These are phyloP conservation scores for Byssothecium circinans DNA, from an alignment of 2,329 filamentous ascomycete species.

Conservation along the genomic window DNA sequence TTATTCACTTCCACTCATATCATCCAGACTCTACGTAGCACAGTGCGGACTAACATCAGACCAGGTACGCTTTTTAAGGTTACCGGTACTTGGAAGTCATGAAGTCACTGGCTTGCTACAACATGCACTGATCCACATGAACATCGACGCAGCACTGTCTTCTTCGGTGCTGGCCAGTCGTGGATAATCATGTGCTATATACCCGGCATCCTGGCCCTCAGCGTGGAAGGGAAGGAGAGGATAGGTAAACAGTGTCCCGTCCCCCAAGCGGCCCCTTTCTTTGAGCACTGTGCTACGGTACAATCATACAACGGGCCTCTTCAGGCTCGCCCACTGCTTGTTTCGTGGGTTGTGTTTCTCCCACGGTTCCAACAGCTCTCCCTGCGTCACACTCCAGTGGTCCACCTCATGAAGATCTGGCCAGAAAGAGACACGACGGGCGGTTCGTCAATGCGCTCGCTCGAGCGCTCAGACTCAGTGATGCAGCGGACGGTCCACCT, in stretches of 20 bases:
- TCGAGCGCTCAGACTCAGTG: constrained; percentile 2
- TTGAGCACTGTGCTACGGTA: constrained; percentile 19
- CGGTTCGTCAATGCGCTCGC: constrained; percentile 25
- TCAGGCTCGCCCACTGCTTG: constrained; percentile 5
- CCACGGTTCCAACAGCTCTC: no score
- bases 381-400: background rate
- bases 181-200: background rate
- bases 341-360: background rate
- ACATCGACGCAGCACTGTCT: no score
- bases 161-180: no score
- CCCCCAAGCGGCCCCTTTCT: constrained; percentile 8
- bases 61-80: no score
- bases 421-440: constrained; percentile 1
- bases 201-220: constrained; percentile 1
- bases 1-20: no score
- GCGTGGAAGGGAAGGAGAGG: no score
- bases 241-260: constrained; percentile 1
- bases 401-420: background rate
- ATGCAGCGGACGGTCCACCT: constrained; percentile 25
- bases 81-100: no score
- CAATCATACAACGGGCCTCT: constrained; percentile 15
- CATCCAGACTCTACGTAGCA: background rate
- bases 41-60: no score
- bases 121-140: no score
- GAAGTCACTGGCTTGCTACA: no score